Evolutionary conservation across 805 yeast genomes (phyloP).

Genomic region (Sugiyamaella chiloensis): DNA sequence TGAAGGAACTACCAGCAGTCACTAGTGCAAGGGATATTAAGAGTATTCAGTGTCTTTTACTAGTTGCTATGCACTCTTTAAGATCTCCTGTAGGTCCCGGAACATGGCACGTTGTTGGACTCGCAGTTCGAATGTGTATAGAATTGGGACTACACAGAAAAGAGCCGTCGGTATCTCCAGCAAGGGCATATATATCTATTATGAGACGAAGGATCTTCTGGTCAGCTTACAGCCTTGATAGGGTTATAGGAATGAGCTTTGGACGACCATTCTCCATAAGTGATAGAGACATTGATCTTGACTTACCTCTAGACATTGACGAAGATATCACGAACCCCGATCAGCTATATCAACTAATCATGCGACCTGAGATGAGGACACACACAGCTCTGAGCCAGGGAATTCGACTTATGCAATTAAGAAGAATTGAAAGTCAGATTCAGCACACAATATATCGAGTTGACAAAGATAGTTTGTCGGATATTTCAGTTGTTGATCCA

Average conservation of each 20-base stretch:
- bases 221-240: slow-evolving; percentile 80
- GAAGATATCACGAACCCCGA: slow-evolving; percentile 51
- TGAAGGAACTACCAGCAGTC: slow-evolving; percentile 6
- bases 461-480: slow-evolving; percentile 8
- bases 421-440: slow-evolving; percentile 73
- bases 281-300: slow-evolving; percentile 67
- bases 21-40: background rate
- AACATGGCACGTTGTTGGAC: slow-evolving; percentile 82
- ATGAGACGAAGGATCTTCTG: slow-evolving; percentile 73
- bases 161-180: slow-evolving; percentile 19
- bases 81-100: slow-evolving; percentile 57
- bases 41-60: slow-evolving; percentile 11
- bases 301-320: slow-evolving; percentile 69
- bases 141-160: slow-evolving; percentile 83
- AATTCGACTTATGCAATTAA: slow-evolving; percentile 60
- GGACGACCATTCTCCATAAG: slow-evolving; percentile 87
- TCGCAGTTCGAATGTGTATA: slow-evolving; percentile 71
- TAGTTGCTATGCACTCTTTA: slow-evolving; percentile 6
- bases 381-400: slow-evolving; percentile 38
- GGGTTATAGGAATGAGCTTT: slow-evolving; percentile 78
- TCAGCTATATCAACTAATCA: background rate
- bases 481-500: slow-evolving; percentile 2
- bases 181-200: slow-evolving; percentile 57
- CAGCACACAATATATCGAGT: slow-evolving; percentile 57
- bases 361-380: background rate